phyloP scores from a whole-genome alignment of 2,329 filamentous ascomycete species.

The Cladosporium sphaerospermum region DNA sequence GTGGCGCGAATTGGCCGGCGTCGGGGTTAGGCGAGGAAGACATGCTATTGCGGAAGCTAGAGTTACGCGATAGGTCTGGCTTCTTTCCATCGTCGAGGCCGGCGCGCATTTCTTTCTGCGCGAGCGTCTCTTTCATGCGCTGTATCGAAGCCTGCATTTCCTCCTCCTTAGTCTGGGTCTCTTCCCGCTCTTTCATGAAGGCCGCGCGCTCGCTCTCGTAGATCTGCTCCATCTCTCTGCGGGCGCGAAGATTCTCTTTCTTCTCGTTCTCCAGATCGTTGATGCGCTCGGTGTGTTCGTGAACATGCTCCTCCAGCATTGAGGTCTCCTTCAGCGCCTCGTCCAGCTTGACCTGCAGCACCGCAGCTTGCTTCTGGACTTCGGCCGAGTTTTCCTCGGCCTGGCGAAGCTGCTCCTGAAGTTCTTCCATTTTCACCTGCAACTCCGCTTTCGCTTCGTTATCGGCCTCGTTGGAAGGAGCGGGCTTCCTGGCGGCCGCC shows the following conservation, averaged over 20 bases:
- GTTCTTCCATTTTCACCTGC: constrained; percentile 70
- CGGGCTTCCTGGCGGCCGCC: constrained; percentile 58
- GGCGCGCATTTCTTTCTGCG: constrained; percentile 60
- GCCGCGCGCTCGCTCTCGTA: constrained; percentile 86
- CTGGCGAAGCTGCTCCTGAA: constrained; percentile 74
- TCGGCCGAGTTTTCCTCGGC: constrained; percentile 63
- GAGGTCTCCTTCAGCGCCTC: constrained; percentile 77
- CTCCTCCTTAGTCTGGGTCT: constrained; percentile 75
- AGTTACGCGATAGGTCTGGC: constrained; percentile 41
- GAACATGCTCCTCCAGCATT: constrained; percentile 78
- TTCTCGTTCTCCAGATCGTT: constrained; percentile 79
- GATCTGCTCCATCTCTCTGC: constrained; percentile 84
- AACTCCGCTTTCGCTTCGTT: constrained; percentile 74
- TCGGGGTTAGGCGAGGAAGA: constrained; percentile 60
- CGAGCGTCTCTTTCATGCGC: constrained; percentile 80
- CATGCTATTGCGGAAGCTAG: constrained; percentile 22
- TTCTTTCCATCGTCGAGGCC: constrained; percentile 47
- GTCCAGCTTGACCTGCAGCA: constrained; percentile 79
- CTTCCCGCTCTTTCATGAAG: constrained; percentile 87
- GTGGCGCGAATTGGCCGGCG: constrained; percentile 70
- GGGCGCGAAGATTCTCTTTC: constrained; percentile 73
- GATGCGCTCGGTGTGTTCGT: constrained; percentile 78
- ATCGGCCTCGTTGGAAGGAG: constrained; percentile 29
- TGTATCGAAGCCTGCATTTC: constrained; percentile 88
- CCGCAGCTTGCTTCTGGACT: constrained; percentile 75